phyloP scores from a whole-genome alignment of 768 basidiomycete genomes.

The Amanita fuliginea region DNA sequence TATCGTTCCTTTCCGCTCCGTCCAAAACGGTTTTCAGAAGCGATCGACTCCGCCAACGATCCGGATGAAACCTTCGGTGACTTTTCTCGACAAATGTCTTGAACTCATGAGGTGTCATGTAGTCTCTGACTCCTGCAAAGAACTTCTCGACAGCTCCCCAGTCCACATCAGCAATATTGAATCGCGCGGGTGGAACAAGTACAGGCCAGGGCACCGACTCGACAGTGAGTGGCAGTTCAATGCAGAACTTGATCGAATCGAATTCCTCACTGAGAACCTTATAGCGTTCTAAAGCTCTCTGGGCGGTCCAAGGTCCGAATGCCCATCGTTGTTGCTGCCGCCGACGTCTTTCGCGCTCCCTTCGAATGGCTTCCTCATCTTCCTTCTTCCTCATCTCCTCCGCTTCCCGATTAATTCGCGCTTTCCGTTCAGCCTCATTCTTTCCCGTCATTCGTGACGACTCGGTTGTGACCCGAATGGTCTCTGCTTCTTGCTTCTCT shows the following conservation, averaged over 20 bases:
- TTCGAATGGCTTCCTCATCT: constrained; percentile 24
- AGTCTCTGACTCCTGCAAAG: constrained; percentile 39
- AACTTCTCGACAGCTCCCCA: constrained; percentile 66
- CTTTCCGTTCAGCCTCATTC: not conserved
- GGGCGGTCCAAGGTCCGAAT: constrained; percentile 49
- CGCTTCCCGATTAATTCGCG: constrained; percentile 14
- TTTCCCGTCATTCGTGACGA: not conserved
- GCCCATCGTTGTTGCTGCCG: constrained; percentile 44
- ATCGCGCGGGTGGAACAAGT: constrained; percentile 36
- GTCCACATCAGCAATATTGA: constrained; percentile 55
- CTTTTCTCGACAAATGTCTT: constrained; percentile 57
- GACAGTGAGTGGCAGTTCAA: constrained; percentile 41
- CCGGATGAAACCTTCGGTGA: constrained; percentile 69
- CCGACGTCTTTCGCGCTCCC: constrained; percentile 28
- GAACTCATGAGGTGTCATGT: constrained; percentile 53
- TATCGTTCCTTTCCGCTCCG: constrained; percentile 42
- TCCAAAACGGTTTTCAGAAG: constrained; percentile 48
- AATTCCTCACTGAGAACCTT: constrained; percentile 48
- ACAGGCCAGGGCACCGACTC: constrained; percentile 72
- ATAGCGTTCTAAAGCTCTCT: constrained; percentile 65
- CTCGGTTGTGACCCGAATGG: not conserved
- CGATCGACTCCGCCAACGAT: constrained; percentile 64
- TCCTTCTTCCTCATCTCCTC: constrained; percentile 14
- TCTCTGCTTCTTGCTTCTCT: constrained; percentile 13
- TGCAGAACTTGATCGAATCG: constrained; percentile 46